phyloP scores from a whole-genome alignment of 495 filamentous ascomycete genomes.

The Copromyces sp. region DNA sequence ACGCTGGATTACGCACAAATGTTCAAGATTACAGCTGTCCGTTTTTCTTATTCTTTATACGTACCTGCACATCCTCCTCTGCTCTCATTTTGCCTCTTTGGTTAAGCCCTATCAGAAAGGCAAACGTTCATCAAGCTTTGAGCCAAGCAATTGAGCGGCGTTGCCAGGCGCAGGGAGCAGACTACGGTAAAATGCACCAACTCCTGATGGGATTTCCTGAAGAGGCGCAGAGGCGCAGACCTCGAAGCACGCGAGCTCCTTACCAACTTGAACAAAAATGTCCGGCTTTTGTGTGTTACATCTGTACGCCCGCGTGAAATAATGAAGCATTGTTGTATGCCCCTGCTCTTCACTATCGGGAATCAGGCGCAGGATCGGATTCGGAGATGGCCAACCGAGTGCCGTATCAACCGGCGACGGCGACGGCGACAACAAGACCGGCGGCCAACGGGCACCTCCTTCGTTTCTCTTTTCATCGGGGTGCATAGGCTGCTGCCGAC shows the following conservation, averaged over 20 bases:
- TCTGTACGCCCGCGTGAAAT: not conserved
- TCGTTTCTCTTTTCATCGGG: not conserved
- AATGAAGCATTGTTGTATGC: not conserved
- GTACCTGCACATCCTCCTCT: not conserved
- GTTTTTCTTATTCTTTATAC: not conserved
- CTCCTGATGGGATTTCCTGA: not conserved
- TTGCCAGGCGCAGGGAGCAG: not conserved
- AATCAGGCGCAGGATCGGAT: not conserved
- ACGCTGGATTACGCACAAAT: not conserved
- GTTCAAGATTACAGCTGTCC: not conserved
- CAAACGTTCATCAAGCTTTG: not conserved
- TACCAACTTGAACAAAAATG: not conserved
- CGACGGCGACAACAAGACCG: not conserved
- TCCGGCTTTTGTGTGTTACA: not conserved
- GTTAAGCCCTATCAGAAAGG: not conserved
- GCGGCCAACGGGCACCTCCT: not conserved
- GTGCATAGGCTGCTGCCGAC: not conserved
- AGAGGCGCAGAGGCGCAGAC: not conserved
- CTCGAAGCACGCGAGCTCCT: not conserved
- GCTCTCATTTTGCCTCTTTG: not conserved
- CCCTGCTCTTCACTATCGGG: not conserved
- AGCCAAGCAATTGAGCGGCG: not conserved
- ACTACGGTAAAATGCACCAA: not conserved
- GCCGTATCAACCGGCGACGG: not conserved
- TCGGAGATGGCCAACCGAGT: not conserved